Base-by-base conservation (phyloP, 495 filamentous ascomycete genomes). In the Penicillium tannophilum region DNA sequence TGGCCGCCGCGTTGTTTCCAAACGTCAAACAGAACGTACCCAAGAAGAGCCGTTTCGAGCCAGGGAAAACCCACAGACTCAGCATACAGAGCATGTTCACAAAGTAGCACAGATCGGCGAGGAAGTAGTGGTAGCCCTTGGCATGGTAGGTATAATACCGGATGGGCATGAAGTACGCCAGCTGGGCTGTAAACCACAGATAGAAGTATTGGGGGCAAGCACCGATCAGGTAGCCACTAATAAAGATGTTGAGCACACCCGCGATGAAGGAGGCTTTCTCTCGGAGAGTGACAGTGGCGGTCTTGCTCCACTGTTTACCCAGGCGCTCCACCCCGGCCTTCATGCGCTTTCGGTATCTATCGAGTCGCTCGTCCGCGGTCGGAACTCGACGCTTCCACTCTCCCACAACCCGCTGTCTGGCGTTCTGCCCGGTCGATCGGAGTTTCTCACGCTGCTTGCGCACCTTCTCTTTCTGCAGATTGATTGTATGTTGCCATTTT, bases 31-130 rank as follows among this genome's bases (percentile, higher is more conserved):
- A 98, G 72, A 90, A 98, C 12, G 92, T 90, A 62, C 91, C 88
- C 62, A 96, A 96, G 71, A 98, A 93, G 16, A 98, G 80, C 49
- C 94, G 86, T 68, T 95, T 96, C 17, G 92, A 97, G 30, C 83
- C 76, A 0, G 94, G 95, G 66, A 97, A 97, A 23, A 90, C 80
- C 93, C 93, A 98, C 51, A 98, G 82, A 59, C 84, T 88, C 59
- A 94, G 81, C 64, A 96, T 75, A 42, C 88, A 78, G 47, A 98
- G 83, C 45, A 97, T 72, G 72, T 98, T 98, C 77, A 96, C 92
- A 64, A 98, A 98, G 75, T 98, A 98, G 74, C 94, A 98, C 41
- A 98, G 86, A 71, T 98, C 94, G 59, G 92, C 93, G 41, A 98
- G 73, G 76, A 98, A 98, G 77, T 98, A 98, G 74, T 98, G 94